Percentiles rank a stretch among this genome's conserved stretches.
phyloP scores from a whole-genome alignment of 2,329 filamentous ascomycete species.

The Thielaviopsis euricoi region DNA sequence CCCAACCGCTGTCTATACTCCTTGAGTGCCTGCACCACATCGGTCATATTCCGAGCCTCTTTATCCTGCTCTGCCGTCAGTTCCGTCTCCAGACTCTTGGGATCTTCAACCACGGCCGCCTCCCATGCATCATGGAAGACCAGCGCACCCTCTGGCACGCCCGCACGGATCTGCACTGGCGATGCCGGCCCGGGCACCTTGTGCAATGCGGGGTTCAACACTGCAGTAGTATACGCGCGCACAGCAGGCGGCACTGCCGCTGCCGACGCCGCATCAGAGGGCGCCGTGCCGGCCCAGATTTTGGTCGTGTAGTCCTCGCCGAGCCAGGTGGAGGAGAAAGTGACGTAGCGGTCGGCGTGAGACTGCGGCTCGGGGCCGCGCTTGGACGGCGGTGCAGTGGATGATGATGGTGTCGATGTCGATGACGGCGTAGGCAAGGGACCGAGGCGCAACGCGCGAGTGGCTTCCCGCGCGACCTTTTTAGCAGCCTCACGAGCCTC shows the following conservation, averaged over 20 bases:
- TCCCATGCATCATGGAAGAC: conserved; percentile 38
- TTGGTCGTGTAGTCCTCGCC: conserved; percentile 17
- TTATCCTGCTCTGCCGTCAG: neutral
- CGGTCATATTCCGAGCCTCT: neutral
- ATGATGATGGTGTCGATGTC: neutral
- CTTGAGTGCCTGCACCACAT: conserved; percentile 5
- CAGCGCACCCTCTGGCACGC: conserved; percentile 28
- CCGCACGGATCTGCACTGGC: conserved; percentile 32
- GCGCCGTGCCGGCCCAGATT: conserved; percentile 17
- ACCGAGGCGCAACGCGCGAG: conserved; percentile 6
- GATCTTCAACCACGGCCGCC: conserved; percentile 27
- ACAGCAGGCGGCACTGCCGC: conserved; percentile 5
- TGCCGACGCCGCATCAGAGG: conserved; percentile 10
- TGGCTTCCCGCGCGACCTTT: conserved; percentile 6
- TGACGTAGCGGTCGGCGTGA: conserved; percentile 7
- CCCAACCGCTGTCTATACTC: neutral
- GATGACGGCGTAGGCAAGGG: conserved; percentile 3
- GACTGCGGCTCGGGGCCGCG: neutral
- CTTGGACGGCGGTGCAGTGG: neutral
- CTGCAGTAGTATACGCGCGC: conserved; percentile 17
- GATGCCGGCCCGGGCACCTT: conserved; percentile 29
- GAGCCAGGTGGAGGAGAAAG: conserved; percentile 15
- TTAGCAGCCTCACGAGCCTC: conserved; percentile 6
- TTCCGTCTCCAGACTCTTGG: neutral
- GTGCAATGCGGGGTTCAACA: conserved; percentile 19